phyloP scores from a whole-genome alignment of 805 yeast genomes.

The Blastobotrys robertii region DNA sequence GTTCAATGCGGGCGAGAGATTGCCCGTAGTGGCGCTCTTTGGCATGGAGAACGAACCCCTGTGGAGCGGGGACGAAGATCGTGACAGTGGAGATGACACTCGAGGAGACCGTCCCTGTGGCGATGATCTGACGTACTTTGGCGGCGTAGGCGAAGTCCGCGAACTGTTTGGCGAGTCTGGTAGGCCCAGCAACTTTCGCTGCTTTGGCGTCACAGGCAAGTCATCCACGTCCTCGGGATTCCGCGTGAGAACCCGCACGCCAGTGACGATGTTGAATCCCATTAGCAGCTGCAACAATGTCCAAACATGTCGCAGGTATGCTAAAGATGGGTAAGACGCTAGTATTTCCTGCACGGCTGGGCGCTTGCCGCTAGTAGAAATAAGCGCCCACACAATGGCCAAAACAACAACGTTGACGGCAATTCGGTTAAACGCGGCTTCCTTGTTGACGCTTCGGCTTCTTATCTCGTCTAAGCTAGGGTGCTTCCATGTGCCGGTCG shows the following conservation, averaged over 20 bases:
- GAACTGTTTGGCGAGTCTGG: constrained; percentile 18
- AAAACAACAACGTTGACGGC: constrained; percentile 28
- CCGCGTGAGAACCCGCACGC: constrained; percentile 6
- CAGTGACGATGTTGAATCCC: constrained; percentile 14
- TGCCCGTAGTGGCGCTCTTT: too few relatives aligned
- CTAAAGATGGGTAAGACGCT: constrained; percentile 7
- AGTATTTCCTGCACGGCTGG: constrained; percentile 4
- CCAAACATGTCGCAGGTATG: background rate
- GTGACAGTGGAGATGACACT: constrained; percentile 13
- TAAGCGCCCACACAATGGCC: constrained; percentile 11
- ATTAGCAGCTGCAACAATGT: constrained; percentile 13
- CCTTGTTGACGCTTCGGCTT: constrained; percentile 33
- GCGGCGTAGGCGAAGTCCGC: constrained; percentile 17
- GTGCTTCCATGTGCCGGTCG: constrained; percentile 21
- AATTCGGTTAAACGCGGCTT: constrained; percentile 29
- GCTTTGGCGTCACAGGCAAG: constrained; percentile 18
- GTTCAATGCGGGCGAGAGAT: too few relatives aligned
- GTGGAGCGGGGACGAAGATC: constrained; percentile 3
- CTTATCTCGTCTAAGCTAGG: constrained; percentile 22
- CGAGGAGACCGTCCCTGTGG: constrained; percentile 14
- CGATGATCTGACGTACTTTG: constrained; percentile 16
- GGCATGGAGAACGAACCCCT: too few relatives aligned
- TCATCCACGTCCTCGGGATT: constrained; percentile 19
- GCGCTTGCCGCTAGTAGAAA: constrained; percentile 9
- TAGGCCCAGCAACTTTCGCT: constrained; percentile 22